Base-by-base conservation (phyloP, 495 filamentous ascomycete genomes). In the Xanthoparmelia taractica region DNA sequence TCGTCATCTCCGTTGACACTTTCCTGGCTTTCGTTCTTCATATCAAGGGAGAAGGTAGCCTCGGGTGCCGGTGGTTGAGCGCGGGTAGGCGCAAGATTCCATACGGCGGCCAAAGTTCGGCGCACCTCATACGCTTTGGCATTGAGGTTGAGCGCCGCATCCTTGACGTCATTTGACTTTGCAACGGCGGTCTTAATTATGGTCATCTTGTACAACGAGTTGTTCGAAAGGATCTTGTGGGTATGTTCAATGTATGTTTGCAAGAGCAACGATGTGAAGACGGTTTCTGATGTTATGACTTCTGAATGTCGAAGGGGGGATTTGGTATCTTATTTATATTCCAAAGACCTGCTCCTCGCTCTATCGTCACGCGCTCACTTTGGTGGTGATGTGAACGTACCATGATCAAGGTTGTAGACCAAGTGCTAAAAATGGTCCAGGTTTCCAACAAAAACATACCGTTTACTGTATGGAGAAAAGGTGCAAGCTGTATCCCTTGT, bases 21-120 rank as follows among this genome's bases (percentile, higher is more conserved):
- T 48, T 69, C 66, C 10, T 27, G 31, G 34, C 52, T 34, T 67
- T 62, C 43, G 23, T 67, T 67, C 18, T 27, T 67, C 60, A 67
- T 67, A 36, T 67, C 41, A n/a, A 68, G 50, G 36, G 59, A 63
- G 29, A 64, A 50, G 55, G 60, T 11, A 18, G 37, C 27, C 27
- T 61, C 65, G 17, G 66, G 45, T 58, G 66, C 8, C 8, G 67
- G 67, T 29, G 66, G 52, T 50, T 69, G 23, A 15, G 61, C 54
- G 41, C n/a, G 34, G 23, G 65, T 68, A 45, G 66, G 43, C 40
- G 33, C 52, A 33, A 69, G n/a, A 56, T 69, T 36, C 67, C 67
- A 69, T 8, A 69, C 66, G 56, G 67, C 67, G 13, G 67, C 67
- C 57, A 67, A 20, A 41, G 66, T 67, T 56, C 66, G 66, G 57